A percentile compares a stretch with the other conserved stretches of the same genome.
phyloP scores from a whole-genome alignment of 2,329 filamentous ascomycete species.

The Arachnomyces sp. region DNA sequence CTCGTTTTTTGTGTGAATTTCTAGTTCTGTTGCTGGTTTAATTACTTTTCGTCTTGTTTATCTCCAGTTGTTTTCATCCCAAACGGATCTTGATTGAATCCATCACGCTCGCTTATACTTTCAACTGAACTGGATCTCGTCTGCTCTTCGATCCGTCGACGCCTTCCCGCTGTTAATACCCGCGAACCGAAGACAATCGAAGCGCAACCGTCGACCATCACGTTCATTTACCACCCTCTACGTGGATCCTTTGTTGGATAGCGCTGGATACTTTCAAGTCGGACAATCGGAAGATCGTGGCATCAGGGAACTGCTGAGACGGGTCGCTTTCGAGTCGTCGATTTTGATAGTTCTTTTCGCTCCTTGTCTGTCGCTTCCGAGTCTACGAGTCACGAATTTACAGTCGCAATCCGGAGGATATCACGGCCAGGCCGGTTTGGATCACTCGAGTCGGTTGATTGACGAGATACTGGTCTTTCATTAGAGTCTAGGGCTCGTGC shows the following conservation, averaged over 20 bases:
- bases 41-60: conserved; percentile 1
- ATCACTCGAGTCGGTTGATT: conserved; percentile 12
- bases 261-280: background rate
- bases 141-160: no score
- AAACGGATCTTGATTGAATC: conserved; percentile 1
- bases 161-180: no score
- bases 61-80: background rate
- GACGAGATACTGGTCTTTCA: background rate
- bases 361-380: background rate
- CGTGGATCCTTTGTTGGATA: background rate
- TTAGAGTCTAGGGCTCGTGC: background rate
- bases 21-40: background rate
- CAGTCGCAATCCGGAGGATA: no score
- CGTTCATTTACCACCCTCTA: background rate
- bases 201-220: no score
- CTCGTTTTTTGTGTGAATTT: background rate
- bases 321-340: background rate
- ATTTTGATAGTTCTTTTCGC: background rate
- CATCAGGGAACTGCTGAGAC: no score
- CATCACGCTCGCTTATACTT: no score
- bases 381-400: conserved; percentile 2
- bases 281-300: no score
- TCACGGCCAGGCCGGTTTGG: conserved; percentile 7
- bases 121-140: no score
- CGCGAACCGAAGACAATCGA: no score